These are phyloP conservation scores for Cyberlindnera samutprakarnensis DNA, from an alignment of 805 yeast species.

Conservation along the genomic window DNA sequence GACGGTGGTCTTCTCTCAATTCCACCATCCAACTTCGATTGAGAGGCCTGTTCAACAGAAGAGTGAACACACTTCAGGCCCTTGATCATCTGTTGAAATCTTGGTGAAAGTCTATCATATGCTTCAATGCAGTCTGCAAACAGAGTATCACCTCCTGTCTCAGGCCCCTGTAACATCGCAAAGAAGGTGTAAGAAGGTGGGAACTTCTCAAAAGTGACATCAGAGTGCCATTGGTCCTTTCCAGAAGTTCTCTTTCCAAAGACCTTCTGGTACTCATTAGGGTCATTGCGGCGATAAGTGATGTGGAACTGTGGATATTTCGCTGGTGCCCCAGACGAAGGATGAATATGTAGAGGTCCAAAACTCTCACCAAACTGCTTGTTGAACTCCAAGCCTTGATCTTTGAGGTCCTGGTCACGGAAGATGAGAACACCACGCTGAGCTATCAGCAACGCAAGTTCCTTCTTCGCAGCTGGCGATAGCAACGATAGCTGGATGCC, in stretches of 20 bases:
- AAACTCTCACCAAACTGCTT: slow-evolving; percentile 52
- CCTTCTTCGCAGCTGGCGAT: slow-evolving; percentile 51
- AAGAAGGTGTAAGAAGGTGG: slow-evolving; percentile 69
- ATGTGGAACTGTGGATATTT: slow-evolving; percentile 54
- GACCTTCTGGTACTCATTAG: slow-evolving; percentile 24
- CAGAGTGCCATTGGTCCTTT: slow-evolving; percentile 54
- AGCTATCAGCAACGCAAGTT: slow-evolving; percentile 60
- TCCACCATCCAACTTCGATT: slow-evolving; percentile 48
- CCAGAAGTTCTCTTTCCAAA: slow-evolving; percentile 19
- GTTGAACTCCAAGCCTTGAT: slow-evolving; percentile 40
- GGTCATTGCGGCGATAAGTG: slow-evolving; percentile 42
- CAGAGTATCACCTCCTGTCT: slow-evolving; percentile 72
- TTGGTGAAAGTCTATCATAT: slow-evolving; percentile 62
- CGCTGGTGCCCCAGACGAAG: slow-evolving; percentile 64
- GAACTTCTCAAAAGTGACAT: slow-evolving; percentile 65
- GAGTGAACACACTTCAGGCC: slow-evolving; percentile 66
- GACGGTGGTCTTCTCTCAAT: slow-evolving; percentile 60
- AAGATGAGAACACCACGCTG: slow-evolving; percentile 64
- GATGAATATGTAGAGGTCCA: slow-evolving; percentile 68
- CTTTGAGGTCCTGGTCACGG: slow-evolving; percentile 58
- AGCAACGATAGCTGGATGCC: slow-evolving; percentile 55
- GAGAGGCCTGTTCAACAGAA: slow-evolving; percentile 60
- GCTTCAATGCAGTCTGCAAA: slow-evolving; percentile 69
- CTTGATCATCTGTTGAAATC: slow-evolving; percentile 46
- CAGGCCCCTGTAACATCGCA: slow-evolving; percentile 52